Evolutionary conservation across 2,329 filamentous ascomycete species (phyloP).

Genomic region (Fusarium graminum): DNA sequence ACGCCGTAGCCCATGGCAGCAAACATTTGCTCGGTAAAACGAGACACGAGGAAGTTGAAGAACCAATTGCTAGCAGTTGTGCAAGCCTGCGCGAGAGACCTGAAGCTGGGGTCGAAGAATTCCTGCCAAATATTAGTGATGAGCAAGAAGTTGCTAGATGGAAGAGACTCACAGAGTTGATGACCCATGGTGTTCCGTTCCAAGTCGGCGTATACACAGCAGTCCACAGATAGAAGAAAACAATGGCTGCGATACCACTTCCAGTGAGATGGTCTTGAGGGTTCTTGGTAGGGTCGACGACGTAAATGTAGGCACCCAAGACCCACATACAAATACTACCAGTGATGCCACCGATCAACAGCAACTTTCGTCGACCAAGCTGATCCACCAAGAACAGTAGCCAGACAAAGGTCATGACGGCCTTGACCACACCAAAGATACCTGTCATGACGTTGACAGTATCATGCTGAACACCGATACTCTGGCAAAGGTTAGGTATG

Average conservation of each 20-base stretch:
- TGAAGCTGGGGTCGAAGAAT: constrained; percentile 65
- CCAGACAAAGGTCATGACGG: constrained; percentile 72
- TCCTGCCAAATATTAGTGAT: not conserved
- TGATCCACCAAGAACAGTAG: constrained; percentile 73
- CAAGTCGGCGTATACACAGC: constrained; percentile 68
- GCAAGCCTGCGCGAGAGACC: constrained; percentile 67
- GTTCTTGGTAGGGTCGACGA: constrained; percentile 54
- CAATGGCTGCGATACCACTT: constrained; percentile 68
- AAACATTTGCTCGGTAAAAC: constrained; percentile 57
- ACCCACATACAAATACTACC: constrained; percentile 73
- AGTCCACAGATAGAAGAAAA: constrained; percentile 76
- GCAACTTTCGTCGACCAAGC: constrained; percentile 59
- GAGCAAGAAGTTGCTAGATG: accelerated
- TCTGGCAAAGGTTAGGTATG: not conserved
- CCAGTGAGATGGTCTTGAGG: constrained; percentile 53
- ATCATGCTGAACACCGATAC: constrained; percentile 26
- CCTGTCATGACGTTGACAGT: constrained; percentile 68
- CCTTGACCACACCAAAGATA: constrained; percentile 77
- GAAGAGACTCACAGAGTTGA: constrained; percentile 13
- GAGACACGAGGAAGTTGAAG: constrained; percentile 67
- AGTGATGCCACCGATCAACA: constrained; percentile 71
- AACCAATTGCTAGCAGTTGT: constrained; percentile 71
- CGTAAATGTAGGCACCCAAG: constrained; percentile 67
- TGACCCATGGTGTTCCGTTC: constrained; percentile 73
- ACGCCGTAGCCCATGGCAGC: constrained; percentile 61